These are phyloP conservation scores for Hemileccinum impolitum DNA, from an alignment of 768 basidiomycete species.

Conservation along the genomic window DNA sequence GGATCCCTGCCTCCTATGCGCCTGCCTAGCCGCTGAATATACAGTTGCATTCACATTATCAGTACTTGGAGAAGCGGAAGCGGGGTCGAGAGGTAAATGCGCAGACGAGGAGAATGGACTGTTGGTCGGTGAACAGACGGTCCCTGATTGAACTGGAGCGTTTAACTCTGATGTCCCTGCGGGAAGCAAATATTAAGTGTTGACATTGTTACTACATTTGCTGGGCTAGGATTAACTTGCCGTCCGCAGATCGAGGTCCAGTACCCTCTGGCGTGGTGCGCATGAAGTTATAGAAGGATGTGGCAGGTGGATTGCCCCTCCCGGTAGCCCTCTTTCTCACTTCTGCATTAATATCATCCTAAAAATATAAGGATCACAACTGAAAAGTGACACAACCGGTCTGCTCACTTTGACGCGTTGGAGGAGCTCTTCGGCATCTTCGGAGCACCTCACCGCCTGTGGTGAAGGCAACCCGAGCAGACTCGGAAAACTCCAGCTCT, in stretches of 20 bases:
- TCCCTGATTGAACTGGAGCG: neutral
- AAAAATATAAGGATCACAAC: neutral
- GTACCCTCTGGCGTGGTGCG: neutral
- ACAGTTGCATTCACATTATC: too few species aligned
- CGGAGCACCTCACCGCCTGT: neutral
- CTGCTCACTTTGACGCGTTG: slow-evolving; percentile 4
- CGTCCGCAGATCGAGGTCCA: neutral
- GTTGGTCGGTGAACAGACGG: neutral
- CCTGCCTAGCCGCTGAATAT: neutral
- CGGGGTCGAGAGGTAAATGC: neutral
- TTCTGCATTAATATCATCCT: slow-evolving; percentile 7
- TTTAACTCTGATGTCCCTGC: neutral
- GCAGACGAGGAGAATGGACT: neutral
- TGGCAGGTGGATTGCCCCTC: neutral
- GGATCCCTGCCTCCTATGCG: neutral
- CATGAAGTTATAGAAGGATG: neutral
- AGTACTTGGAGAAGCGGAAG: neutral
- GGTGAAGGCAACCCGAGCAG: slow-evolving; percentile 10
- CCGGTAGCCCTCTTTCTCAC: neutral
- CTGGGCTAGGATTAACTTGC: neutral
- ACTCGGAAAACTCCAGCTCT: neutral
- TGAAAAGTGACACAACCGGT: neutral
- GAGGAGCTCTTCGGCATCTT: slow-evolving; percentile 4
- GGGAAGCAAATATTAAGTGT: neutral
- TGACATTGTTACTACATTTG: neutral